These are phyloP conservation scores for Datisca glomerata DNA, from an alignment of 306 rosid genomes.

Conservation along the genomic window DNA sequence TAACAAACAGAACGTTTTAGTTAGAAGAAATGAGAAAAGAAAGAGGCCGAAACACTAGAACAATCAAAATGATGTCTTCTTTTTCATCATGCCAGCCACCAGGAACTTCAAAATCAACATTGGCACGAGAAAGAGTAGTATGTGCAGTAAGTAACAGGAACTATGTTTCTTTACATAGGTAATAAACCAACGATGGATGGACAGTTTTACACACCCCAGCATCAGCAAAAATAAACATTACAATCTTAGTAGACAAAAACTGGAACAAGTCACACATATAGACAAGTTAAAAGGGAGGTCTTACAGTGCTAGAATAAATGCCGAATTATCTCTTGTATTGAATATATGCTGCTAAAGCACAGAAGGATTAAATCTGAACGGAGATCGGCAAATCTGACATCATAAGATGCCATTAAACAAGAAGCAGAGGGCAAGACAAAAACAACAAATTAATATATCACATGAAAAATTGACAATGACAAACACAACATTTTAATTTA, in stretches of 20 bases:
- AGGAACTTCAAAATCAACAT: conserved; percentile 95
- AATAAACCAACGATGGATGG: neutral
- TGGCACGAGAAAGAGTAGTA: conserved; percentile 69
- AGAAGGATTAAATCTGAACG: too few species aligned
- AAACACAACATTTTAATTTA: neutral
- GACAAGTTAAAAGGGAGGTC: too few species aligned
- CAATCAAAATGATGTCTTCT: conserved; percentile 76
- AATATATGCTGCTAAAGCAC: too few species aligned
- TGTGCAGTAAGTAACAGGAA: too few species aligned
- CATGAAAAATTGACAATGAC: neutral
- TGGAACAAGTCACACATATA: too few species aligned
- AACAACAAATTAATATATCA: neutral
- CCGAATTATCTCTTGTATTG: too few species aligned
- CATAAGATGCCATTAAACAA: conserved; percentile 10
- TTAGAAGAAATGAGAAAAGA: too few species aligned
- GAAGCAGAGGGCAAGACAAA: neutral
- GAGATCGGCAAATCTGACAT: neutral
- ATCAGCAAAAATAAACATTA: too few species aligned
- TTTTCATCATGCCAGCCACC: conserved; percentile 93
- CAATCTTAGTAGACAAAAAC: too few species aligned
- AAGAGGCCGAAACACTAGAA: conserved; percentile 55
- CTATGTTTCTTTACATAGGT: too few species aligned
- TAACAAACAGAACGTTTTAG: too few species aligned
- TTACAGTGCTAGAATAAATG: too few species aligned
- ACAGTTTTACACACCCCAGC: conserved; percentile 37